Conservation (phyloP, 75 land plant species). For the Larix kaempferi region DNA sequence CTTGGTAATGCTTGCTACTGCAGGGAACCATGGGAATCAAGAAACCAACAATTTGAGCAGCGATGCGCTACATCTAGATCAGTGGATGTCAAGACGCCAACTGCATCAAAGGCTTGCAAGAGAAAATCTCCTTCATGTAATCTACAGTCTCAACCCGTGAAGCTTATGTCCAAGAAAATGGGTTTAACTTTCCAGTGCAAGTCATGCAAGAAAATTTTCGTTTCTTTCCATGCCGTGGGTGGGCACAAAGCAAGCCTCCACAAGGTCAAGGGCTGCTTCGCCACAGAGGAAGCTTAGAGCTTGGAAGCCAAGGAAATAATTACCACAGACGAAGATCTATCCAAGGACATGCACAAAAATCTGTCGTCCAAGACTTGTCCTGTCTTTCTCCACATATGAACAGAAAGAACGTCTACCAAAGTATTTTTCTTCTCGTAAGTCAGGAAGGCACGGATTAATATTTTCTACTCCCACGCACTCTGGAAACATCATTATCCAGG, state of each 20-base stretch:
- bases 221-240: slow-evolving; percentile 22
- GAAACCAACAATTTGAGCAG: background rate
- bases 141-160: background rate
- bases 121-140: background rate
- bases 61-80: background rate
- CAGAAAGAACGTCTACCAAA: no score
- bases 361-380: background rate
- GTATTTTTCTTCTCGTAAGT: no score
- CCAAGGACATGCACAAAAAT: slow-evolving; percentile 3
- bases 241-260: slow-evolving; percentile 29
- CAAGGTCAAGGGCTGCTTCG: slow-evolving; percentile 17
- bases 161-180: background rate
- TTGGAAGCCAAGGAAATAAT: slow-evolving; percentile 1
- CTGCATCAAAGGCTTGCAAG: background rate
- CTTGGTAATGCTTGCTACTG: slow-evolving; percentile 26
- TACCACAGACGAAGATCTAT: slow-evolving; percentile 4
- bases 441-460: no score
- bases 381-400: no score
- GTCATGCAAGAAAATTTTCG: slow-evolving; percentile 19
- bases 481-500: no score
- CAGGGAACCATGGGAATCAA: slow-evolving; percentile 5
- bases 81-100: background rate
- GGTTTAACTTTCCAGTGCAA: slow-evolving; percentile 15
- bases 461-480: no score
- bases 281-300: background rate